A percentile compares a stretch with the other conserved stretches of the same genome.
Conservation (phyloP, 768 basidiomycete species). For the Arthromyces matolae region DNA sequence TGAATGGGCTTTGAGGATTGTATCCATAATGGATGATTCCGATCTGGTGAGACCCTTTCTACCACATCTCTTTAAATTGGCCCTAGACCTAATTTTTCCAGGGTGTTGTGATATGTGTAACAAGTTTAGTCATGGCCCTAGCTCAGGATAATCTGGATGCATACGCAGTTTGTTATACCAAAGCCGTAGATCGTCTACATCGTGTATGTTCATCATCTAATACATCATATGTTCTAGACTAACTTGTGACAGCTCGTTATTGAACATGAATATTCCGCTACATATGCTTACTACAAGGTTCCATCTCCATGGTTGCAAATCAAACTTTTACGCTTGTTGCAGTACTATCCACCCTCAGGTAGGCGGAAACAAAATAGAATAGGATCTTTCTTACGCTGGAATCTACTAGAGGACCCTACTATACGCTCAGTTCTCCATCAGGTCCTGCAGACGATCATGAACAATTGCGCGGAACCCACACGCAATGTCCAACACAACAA, state of each 20-base stretch:
- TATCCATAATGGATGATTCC: slow-evolving; percentile 92
- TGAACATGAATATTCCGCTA: slow-evolving; percentile 81
- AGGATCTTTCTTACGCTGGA: background rate
- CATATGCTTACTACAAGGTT: slow-evolving; percentile 97
- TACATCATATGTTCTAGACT: background rate
- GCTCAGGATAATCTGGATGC: slow-evolving; percentile 93
- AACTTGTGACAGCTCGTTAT: slow-evolving; percentile 66
- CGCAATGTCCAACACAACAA: slow-evolving; percentile 98
- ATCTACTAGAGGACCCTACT: slow-evolving; percentile 70
- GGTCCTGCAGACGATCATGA: slow-evolving; percentile 87
- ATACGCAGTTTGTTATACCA: slow-evolving; percentile 88
- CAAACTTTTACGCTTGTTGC: slow-evolving; percentile 86
- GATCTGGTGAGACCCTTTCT: slow-evolving; percentile 84
- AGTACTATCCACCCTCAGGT: slow-evolving; percentile 97
- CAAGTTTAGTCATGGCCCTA: slow-evolving; percentile 88
- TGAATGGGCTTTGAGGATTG: slow-evolving; percentile 94
- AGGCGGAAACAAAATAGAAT: slow-evolving; percentile 18
- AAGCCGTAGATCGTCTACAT: slow-evolving; percentile 86
- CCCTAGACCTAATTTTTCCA: too few species aligned
- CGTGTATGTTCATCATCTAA: slow-evolving; percentile 51
- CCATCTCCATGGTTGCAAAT: slow-evolving; percentile 98
- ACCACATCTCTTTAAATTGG: too few species aligned
- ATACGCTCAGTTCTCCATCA: slow-evolving; percentile 73
- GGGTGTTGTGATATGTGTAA: slow-evolving; percentile 94
- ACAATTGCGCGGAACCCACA: slow-evolving; percentile 84